Evolutionary conservation across 2,329 filamentous ascomycete species (phyloP).

Genomic region (Hirsutella thompsonii): DNA sequence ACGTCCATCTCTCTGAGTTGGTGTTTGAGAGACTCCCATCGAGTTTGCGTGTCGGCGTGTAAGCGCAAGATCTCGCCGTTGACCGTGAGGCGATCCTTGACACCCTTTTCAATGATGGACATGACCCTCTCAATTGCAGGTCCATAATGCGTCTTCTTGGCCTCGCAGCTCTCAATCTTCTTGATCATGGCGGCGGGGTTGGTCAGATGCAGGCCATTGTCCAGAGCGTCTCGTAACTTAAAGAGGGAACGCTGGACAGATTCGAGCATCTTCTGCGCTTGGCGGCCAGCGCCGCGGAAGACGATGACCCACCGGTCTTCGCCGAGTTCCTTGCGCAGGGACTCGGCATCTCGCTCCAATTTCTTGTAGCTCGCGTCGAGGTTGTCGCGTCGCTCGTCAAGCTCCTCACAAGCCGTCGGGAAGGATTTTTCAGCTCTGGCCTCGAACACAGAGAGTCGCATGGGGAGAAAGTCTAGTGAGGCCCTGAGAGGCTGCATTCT

Average conservation of each 20-base stretch:
- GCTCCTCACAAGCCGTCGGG: conserved; percentile 80
- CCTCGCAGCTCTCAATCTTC: conserved; percentile 86
- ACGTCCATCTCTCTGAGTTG: conserved; percentile 68
- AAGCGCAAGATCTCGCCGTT: conserved; percentile 89
- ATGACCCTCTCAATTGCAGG: conserved; percentile 86
- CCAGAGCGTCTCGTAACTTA: conserved; percentile 71
- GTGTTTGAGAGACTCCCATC: conserved; percentile 63
- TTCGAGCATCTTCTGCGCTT: conserved; percentile 94
- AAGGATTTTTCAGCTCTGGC: conserved; percentile 65
- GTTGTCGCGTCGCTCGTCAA: conserved; percentile 59
- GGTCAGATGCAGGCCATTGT: conserved; percentile 59
- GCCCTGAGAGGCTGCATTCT: conserved; percentile 89
- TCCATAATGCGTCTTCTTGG: conserved; percentile 87
- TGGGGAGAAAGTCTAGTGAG: conserved; percentile 88
- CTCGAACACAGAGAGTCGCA: conserved; percentile 82
- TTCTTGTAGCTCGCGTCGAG: conserved; percentile 81
- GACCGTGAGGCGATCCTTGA: conserved; percentile 86
- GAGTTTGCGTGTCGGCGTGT: conserved; percentile 72
- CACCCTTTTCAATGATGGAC: conserved; percentile 88
- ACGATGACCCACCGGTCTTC: conserved; percentile 95
- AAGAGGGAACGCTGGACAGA: conserved; percentile 78
- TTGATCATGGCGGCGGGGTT: conserved; percentile 60
- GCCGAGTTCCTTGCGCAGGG: conserved; percentile 75
- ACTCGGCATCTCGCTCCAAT: conserved; percentile 81
- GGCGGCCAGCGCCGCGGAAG: conserved; percentile 81